Base-by-base conservation (phyloP, 2,329 filamentous ascomycete species). In the Botryotinia narcissicola region DNA sequence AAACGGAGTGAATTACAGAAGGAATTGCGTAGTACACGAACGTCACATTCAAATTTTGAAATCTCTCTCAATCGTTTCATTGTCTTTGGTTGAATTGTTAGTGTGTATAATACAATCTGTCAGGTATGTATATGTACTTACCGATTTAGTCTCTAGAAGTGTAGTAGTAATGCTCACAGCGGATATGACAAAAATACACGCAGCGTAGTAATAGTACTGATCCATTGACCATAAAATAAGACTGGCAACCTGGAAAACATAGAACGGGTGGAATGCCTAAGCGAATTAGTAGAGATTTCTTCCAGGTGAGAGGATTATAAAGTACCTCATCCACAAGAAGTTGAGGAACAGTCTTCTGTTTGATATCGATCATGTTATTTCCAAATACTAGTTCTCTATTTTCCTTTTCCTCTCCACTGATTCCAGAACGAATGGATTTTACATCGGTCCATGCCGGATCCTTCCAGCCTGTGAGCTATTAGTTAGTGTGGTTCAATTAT, bases 241-340 rank as follows among this genome's bases (percentile, higher is more conserved):
- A 85, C 96, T 98, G 66, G 95, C 95, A 79, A 98, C 91, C 83
- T 99, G 96, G 81, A 99, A 99, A 73, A 99, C 92, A 81, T 99
- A 99, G 82, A 99, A 99, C 0, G 96, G 97, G 81, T 99, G 96
- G 79, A 99, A 94, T 32, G 93, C 94, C 89, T 93, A 93, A 93
- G 88, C 92, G 67, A 70, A 80, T 73, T 80, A 64, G 79, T 76
- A 71, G 74, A 73, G 66, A 42, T 73, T 71, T 75, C 29, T 29
- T 22, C 9, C 16, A 46, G n/a, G 8, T 0, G 7, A 40, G n/a
- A 46, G 54, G n/a, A 57, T 29, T 32, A 42, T 69, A 73, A 75
- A 75, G 51, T 81, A 93, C 92, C 85, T 99, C 96, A 78, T 99
- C 95, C 32, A 97, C 86, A 22, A 99, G 86, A 66, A 99, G 88